These are phyloP conservation scores for Pyrenophora graminea DNA, from an alignment of 2,329 filamentous ascomycete genomes.

Conservation along the genomic window DNA sequence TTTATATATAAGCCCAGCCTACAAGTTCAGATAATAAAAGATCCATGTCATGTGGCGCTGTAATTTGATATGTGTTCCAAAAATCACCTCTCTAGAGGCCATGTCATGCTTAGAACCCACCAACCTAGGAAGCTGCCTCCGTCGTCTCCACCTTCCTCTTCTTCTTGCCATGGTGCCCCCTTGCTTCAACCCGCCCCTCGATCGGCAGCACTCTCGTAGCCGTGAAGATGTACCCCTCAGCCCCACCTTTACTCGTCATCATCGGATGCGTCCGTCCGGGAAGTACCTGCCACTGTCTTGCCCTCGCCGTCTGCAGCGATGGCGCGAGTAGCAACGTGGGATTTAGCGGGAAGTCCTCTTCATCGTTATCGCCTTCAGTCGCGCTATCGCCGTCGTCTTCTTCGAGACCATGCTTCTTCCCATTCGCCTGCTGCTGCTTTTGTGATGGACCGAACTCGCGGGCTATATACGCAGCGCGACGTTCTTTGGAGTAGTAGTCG, in stretches of 20 bases:
- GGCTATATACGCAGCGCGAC: slow-evolving; percentile 69
- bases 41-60: too few species aligned
- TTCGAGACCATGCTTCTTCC: slow-evolving; percentile 24
- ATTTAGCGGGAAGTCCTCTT: slow-evolving; percentile 80
- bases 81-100: too few species aligned
- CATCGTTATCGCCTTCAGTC: slow-evolving; percentile 28
- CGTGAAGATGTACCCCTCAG: slow-evolving; percentile 89
- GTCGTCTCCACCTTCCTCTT: slow-evolving; percentile 60
- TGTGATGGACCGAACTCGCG: slow-evolving; percentile 30
- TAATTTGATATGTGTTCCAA: too few species aligned
- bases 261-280: slow-evolving; percentile 90
- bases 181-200: slow-evolving; percentile 77
- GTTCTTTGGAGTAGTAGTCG: slow-evolving; percentile 81
- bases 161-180: slow-evolving; percentile 70
- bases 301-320: slow-evolving; percentile 77
- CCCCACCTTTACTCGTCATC: slow-evolving; percentile 86
- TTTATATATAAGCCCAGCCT: too few species aligned
- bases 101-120: background rate
- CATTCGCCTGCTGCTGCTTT: slow-evolving; percentile 15
- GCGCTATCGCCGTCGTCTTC: slow-evolving; percentile 20
- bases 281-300: slow-evolving; percentile 85
- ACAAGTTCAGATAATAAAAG: too few species aligned
- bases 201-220: slow-evolving; percentile 80
- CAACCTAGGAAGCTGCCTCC: background rate
- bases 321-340: slow-evolving; percentile 81